These are phyloP conservation scores for Neofusicoccum sp. DNA, from an alignment of 2,329 filamentous ascomycete species.

Conservation along the genomic window DNA sequence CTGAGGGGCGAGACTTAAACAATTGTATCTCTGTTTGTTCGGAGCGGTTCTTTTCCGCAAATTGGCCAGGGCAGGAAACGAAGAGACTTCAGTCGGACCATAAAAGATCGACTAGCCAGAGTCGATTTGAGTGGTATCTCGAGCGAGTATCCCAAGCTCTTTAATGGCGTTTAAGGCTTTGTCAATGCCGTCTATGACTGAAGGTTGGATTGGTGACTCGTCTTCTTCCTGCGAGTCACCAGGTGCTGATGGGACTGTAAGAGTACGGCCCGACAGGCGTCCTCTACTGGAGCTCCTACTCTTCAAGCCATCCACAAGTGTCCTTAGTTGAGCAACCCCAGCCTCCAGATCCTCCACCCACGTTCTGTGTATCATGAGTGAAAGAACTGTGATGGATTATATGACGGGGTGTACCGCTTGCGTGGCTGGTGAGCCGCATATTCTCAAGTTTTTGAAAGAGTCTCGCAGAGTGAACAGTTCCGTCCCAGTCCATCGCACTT, in stretches of 20 bases:
- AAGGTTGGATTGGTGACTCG: not conserved
- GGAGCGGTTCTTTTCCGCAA: not conserved
- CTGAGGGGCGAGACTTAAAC: no score
- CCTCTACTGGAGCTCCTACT: no score
- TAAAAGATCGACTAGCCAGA: not conserved
- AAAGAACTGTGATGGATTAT: not conserved
- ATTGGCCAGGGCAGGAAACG: not conserved
- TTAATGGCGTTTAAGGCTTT: not conserved
- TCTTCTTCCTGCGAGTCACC: no score
- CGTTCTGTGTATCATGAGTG: not conserved
- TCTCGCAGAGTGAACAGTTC: not conserved
- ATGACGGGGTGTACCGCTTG: not conserved
- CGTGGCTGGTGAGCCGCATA: not conserved
- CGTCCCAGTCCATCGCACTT: not conserved
- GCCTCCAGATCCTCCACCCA: not conserved
- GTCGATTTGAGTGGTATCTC: not conserved
- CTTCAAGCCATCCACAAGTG: not conserved
- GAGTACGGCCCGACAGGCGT: no score
- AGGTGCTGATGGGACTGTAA: no score
- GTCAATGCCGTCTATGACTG: not conserved
- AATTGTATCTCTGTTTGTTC: not conserved
- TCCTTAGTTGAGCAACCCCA: not conserved
- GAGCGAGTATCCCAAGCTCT: not conserved
- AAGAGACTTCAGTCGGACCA: not conserved
- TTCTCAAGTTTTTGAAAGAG: not conserved